These are phyloP conservation scores for Asterophora lycoperdoides DNA, from an alignment of 768 basidiomycete genomes.

Conservation along the genomic window DNA sequence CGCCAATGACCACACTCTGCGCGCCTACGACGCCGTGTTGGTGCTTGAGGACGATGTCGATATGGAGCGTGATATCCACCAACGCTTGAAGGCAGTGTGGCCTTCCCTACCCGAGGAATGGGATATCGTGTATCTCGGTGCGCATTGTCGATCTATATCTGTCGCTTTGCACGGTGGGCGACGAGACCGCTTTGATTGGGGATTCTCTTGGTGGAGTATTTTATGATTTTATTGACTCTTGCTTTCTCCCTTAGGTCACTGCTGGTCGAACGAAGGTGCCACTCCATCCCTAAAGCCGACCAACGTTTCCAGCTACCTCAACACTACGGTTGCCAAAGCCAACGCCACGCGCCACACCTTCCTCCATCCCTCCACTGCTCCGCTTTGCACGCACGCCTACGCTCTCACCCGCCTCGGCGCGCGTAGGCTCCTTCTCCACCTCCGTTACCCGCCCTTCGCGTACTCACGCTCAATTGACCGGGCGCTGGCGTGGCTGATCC, in stretches of 20 bases:
- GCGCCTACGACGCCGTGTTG: slow-evolving; percentile 36
- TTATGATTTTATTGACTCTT: neutral
- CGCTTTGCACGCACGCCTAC: slow-evolving; percentile 75
- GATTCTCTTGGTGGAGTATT: no score
- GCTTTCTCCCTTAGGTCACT: slow-evolving; percentile 68
- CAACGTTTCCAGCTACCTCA: slow-evolving; percentile 4
- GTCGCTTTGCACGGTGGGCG: no score
- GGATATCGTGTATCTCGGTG: slow-evolving; percentile 65
- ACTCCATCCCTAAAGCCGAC: slow-evolving; percentile 32
- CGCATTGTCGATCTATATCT: no score
- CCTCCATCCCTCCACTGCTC: slow-evolving; percentile 55
- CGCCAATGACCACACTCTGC: slow-evolving; percentile 21
- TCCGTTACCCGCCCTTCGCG: slow-evolving; percentile 63
- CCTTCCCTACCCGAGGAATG: slow-evolving; percentile 50
- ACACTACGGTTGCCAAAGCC: neutral
- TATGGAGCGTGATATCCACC: slow-evolving; percentile 60
- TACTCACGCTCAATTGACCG: slow-evolving; percentile 78
- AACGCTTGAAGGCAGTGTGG: slow-evolving; percentile 45
- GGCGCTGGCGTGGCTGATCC: slow-evolving; percentile 63
- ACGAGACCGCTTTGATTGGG: no score
- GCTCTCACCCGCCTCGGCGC: slow-evolving; percentile 58
- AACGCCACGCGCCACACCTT: slow-evolving; percentile 14
- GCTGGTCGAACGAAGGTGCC: slow-evolving; percentile 68
- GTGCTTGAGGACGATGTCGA: slow-evolving; percentile 81
- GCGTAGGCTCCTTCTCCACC: slow-evolving; percentile 51